These are phyloP conservation scores for Dunaliella primolecta DNA, from an alignment of 139 green algal genomes.

Conservation along the genomic window DNA sequence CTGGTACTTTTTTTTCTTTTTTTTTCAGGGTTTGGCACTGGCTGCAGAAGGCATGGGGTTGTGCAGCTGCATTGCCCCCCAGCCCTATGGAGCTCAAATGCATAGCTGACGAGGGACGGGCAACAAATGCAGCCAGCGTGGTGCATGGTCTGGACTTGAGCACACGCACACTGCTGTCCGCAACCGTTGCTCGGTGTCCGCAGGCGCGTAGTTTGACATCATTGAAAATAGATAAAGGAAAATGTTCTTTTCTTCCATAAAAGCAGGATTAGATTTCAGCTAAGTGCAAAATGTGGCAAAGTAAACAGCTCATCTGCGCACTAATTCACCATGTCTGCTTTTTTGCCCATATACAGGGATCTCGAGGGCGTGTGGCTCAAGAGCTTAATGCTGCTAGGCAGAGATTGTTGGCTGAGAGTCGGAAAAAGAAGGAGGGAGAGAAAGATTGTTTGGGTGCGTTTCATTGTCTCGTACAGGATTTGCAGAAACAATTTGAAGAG, in stretches of 20 bases:
- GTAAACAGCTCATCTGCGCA: neutral
- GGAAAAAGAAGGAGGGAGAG: neutral
- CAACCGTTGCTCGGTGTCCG: neutral
- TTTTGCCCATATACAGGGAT: neutral
- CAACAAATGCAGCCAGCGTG: neutral
- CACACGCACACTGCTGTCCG: neutral
- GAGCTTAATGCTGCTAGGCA: neutral
- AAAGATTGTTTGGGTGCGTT: neutral
- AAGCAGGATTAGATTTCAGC: too few species aligned
- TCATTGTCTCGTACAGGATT: neutral
- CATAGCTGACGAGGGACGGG: neutral
- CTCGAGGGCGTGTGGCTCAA: neutral
- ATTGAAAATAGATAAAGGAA: neutral
- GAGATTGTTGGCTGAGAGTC: neutral
- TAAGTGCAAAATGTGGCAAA: neutral
- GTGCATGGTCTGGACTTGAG: neutral
- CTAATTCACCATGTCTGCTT: neutral
- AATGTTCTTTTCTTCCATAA: neutral
- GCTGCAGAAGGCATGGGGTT: neutral
- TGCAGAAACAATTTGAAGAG: neutral
- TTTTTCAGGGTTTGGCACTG: slow-evolving; percentile 3
- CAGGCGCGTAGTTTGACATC: too few species aligned
- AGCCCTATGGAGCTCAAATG: neutral
- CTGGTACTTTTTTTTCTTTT: neutral
- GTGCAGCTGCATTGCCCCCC: neutral